Evolutionary conservation across 2,329 filamentous ascomycete species (phyloP), one percentile per base, ranked within the genome.

Genomic region (Aspergillus neotritici): DNA sequence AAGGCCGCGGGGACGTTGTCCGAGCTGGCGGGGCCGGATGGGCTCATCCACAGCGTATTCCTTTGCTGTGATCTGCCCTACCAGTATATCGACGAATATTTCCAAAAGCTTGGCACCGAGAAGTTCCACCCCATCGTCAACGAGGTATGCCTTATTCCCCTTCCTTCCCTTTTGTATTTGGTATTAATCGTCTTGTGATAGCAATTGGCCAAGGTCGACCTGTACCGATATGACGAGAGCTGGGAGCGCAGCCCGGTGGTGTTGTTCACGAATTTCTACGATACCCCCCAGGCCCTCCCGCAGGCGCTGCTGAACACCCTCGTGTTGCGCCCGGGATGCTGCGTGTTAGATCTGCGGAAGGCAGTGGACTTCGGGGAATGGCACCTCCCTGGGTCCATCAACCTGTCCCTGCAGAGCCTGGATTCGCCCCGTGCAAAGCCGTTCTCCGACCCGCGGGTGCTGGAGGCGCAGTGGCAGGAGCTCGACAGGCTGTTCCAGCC

Each of bases 51-150:
- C 47, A 78, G 75, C 35, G 77, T 79, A 0, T 83, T 83, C 56
- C 58, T 82, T 3, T 83, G 79, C 61, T 82, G 79, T 44, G 80
- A 83, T 44, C 50, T 83, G 17, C 80, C 80, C 0, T 82, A 83
- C 49, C 79, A 82, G 54, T 82, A 82, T 46, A 72, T 82, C 34
- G 66, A 71, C 16, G 76, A 77, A 50, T 82, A 82, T 53, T 82
- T 80, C 50, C 67, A 75, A 17, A 80, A 79, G 51, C 63, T 82
- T 9, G 71, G 67, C 2, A 50, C 65, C 1, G 62, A 65, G 2
- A 60, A 73, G 36, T 80, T 80, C 53, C 72, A 69, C 2, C 58
- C 69, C 0, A 77, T 80, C 29, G 59, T 62, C 12, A 75, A 76
- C 45, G 54, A 69, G 57, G 70, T 71, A 49, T 49, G 57, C 53